Evolutionary conservation across 1,284 basidiomycete species (phyloP).

Genomic region (Fomitopsis betulina): DNA sequence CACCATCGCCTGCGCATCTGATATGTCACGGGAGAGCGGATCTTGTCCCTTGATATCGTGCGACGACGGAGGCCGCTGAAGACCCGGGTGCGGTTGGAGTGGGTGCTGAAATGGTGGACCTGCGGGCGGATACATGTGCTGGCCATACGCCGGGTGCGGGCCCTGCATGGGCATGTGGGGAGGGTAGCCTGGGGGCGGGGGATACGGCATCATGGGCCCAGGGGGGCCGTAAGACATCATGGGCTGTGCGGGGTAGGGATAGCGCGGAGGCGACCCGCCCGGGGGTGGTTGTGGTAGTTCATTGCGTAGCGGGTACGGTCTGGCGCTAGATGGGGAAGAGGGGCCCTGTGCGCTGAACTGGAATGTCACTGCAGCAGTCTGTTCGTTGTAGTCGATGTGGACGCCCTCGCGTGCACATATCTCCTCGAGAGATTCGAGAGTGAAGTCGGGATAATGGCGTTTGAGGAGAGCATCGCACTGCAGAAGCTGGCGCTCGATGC

Average conservation of each 20-base stretch:
- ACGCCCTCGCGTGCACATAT: slow-evolving; percentile 62
- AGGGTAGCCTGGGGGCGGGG: slow-evolving; percentile 29
- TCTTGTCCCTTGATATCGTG: slow-evolving; percentile 64
- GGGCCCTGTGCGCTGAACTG: slow-evolving; percentile 30
- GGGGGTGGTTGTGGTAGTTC: slow-evolving; percentile 27
- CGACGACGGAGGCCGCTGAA: slow-evolving; percentile 26
- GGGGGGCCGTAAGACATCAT: slow-evolving; percentile 25
- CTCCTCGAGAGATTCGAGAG: slow-evolving; percentile 60
- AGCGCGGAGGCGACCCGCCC: slow-evolving; percentile 28
- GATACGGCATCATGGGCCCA: slow-evolving; percentile 26
- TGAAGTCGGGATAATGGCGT: slow-evolving; percentile 61
- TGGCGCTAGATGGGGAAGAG: slow-evolving; percentile 17
- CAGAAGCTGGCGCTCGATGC: slow-evolving; percentile 67
- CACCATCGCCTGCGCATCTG: slow-evolving; percentile 64
- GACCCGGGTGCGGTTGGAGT: slow-evolving; percentile 28
- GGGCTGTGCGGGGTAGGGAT: slow-evolving; percentile 24
- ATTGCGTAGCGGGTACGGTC: slow-evolving; percentile 27
- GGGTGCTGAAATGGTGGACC: slow-evolving; percentile 43
- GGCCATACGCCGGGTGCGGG: slow-evolving; percentile 45
- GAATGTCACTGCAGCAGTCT: slow-evolving; percentile 29
- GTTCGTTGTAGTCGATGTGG: slow-evolving; percentile 38
- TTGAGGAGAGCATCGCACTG: slow-evolving; percentile 75
- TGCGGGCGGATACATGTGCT: slow-evolving; percentile 41
- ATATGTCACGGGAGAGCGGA: slow-evolving; percentile 72
- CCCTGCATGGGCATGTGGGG: slow-evolving; percentile 42